A percentile compares a stretch with the other conserved stretches of the same genome.
These are phyloP conservation scores for Debaryomyces udenii DNA, from an alignment of 1,139 yeast species.

Conservation along the genomic window DNA sequence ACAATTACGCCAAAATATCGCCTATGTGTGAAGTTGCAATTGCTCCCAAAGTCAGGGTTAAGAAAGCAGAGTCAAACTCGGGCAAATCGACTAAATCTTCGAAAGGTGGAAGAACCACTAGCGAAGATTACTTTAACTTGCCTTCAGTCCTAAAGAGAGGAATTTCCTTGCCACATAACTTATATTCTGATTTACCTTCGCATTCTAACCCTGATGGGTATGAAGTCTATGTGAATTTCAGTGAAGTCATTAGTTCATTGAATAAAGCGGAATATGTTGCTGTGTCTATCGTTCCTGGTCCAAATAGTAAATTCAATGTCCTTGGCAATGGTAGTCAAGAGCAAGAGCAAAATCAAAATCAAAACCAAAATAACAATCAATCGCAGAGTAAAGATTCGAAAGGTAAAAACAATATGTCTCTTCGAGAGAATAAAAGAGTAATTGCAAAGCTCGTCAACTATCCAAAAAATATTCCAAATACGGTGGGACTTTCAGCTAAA, in stretches of 20 bases:
- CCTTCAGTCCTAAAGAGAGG: constrained; percentile 57
- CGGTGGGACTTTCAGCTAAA: constrained; percentile 58
- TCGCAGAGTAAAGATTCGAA: constrained; percentile 8
- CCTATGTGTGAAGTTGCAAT: constrained; percentile 80
- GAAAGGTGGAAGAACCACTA: constrained; percentile 33
- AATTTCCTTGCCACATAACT: constrained; percentile 55
- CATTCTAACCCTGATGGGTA: constrained; percentile 29
- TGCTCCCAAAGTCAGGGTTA: constrained; percentile 69
- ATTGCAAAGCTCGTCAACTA: constrained; percentile 56
- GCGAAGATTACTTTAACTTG: constrained; percentile 30
- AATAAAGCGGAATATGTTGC: constrained; percentile 51
- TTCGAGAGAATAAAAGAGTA: constrained; percentile 48
- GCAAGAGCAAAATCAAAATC: constrained; percentile 10
- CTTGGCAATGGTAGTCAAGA: constrained; percentile 5
- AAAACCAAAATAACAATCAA: constrained; percentile 9
- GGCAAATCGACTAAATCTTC: constrained; percentile 31
- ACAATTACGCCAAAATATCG: constrained; percentile 58
- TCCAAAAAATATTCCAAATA: constrained; percentile 40
- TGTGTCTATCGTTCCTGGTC: constrained; percentile 62
- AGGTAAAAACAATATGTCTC: constrained; percentile 17
- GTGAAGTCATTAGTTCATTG: constrained; percentile 34
- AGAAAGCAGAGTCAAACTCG: constrained; percentile 27
- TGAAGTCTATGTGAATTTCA: constrained; percentile 48
- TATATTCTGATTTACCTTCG: constrained; percentile 28
- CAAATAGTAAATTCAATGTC: constrained; percentile 32